Base-by-base conservation (phyloP, 1,139 yeast species). In the Sugiyamaella pinicola region DNA sequence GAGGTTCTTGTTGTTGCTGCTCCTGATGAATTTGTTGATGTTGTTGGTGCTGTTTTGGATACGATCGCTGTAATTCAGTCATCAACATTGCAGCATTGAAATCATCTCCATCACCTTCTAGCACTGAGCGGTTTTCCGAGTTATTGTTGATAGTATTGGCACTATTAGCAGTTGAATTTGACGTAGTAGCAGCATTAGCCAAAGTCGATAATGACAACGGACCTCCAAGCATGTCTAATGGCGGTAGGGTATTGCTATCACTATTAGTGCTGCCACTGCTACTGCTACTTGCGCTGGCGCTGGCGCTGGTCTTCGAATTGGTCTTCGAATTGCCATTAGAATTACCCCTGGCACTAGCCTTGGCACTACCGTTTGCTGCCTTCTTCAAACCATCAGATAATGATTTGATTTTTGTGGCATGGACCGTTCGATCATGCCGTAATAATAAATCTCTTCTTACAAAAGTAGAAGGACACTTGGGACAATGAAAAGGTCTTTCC, bases 341-440 rank as follows among this genome's bases (percentile, higher is more conserved):
- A 48, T 17, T 13, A 4, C 35, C 31, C 28, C 6, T 18, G 18
- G 29, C 13, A 13, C 17, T 28, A 8, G 33, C 37, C 6, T 9
- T 12, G 17, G 13, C 24, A 21, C 15, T 38, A 39, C 45, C 26
- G 10, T 12, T 18, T 2, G 17, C 34, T 15, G 21, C 29, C 40
- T 43, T 43, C 17, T 43, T 43, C 18, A 22, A n/a, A 31, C 39
- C 49, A 17, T 34, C 49, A 29, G 35, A 41, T 28, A 10, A 18
- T 19, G 38, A 17, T 35, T 51, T 54, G 18, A 49, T 31, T 48
- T 53, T 55, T 55, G 55, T 54, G n/a, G 74, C 76, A 68, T 87
- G 95, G 7, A 87, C 95, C 0, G 93, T 87, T 52, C 93, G 73
- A 58, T 87, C 82, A 65, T 87, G 95, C 49, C 95, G 74, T 61